Evolutionary conservation across 2,329 filamentous ascomycete species (phyloP).

Genomic region (Neobulgaria alba): DNA sequence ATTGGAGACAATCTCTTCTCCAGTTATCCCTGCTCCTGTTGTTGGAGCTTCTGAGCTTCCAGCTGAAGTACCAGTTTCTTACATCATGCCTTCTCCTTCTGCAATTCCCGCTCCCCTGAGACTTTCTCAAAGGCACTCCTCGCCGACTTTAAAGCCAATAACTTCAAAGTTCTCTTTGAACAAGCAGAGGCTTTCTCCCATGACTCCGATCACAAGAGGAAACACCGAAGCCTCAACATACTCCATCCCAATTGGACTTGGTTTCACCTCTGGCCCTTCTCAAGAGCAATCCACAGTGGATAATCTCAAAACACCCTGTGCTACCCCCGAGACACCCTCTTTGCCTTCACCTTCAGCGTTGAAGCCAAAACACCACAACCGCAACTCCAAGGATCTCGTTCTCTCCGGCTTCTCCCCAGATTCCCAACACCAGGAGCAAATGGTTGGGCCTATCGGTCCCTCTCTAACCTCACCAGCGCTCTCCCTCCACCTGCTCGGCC

Average conservation of each 20-base stretch:
- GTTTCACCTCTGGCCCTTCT: conserved; percentile 5
- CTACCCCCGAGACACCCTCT: neutral
- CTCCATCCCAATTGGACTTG: conserved; percentile 19
- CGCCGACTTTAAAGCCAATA: neutral
- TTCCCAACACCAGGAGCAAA: conserved; percentile 2
- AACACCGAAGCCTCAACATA: conserved; percentile 9
- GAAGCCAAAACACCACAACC: neutral
- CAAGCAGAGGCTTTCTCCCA: neutral
- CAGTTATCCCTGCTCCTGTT: conserved; percentile 2
- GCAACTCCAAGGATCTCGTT: neutral
- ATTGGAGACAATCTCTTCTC: neutral
- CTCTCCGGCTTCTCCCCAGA: neutral
- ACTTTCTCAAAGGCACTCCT: neutral
- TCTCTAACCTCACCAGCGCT: conserved; percentile 1
- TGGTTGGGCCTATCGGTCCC: conserved; percentile 3
- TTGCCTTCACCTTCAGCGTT: neutral
- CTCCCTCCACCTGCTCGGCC: neutral
- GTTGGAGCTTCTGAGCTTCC: conserved; percentile 7
- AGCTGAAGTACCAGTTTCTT: conserved; percentile 8
- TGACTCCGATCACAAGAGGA: neutral
- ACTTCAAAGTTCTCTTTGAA: neutral
- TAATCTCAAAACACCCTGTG: neutral
- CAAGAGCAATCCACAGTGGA: neutral
- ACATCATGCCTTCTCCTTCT: neutral
- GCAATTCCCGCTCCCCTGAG: neutral